Conservation (phyloP, 2,329 filamentous ascomycete species). For the Fusarium austroafricanum region DNA sequence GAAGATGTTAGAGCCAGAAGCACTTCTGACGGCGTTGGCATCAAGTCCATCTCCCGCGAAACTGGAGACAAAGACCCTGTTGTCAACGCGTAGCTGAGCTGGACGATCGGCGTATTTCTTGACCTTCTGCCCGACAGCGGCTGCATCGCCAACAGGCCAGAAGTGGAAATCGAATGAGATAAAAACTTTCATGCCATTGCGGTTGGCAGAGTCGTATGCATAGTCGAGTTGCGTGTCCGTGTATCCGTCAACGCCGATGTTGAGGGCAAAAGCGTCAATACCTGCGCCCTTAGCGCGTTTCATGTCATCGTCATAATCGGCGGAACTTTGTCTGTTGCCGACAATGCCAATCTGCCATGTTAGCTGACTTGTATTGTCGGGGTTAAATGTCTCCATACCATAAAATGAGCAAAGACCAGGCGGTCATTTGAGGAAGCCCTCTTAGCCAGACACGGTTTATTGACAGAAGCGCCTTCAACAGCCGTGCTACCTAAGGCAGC, state of each 20-base stretch:
- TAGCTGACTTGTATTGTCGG: too few species aligned
- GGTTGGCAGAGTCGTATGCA: conserved; percentile 62
- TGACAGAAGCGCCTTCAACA: conserved; percentile 14
- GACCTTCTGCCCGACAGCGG: conserved; percentile 58
- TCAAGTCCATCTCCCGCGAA: conserved; percentile 63
- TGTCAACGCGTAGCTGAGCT: conserved; percentile 62
- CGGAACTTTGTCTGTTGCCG: conserved; percentile 54
- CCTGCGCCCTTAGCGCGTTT: conserved; percentile 56
- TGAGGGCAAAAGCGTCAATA: conserved; percentile 63
- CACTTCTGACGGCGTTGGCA: conserved; percentile 53
- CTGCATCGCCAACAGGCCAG: conserved; percentile 53
- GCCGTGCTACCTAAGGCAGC: conserved; percentile 4
- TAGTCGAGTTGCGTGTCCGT: conserved; percentile 59
- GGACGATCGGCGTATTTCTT: conserved; percentile 56
- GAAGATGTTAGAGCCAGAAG: conserved; percentile 58
- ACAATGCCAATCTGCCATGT: conserved; percentile 57
- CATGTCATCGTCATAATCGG: conserved; percentile 62
- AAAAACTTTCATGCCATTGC: conserved; percentile 63
- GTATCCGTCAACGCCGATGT: conserved; percentile 59
- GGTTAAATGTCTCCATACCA: too few species aligned
- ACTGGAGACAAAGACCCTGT: conserved; percentile 64
- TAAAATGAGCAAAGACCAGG: conserved; percentile 35
- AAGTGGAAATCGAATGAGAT: conserved; percentile 69
- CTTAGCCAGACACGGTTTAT: conserved; percentile 5
- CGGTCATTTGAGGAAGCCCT: conserved; percentile 30